phyloP scores from a whole-genome alignment of 1,139 yeast species.

The Wickerhamomyces sp. region DNA sequence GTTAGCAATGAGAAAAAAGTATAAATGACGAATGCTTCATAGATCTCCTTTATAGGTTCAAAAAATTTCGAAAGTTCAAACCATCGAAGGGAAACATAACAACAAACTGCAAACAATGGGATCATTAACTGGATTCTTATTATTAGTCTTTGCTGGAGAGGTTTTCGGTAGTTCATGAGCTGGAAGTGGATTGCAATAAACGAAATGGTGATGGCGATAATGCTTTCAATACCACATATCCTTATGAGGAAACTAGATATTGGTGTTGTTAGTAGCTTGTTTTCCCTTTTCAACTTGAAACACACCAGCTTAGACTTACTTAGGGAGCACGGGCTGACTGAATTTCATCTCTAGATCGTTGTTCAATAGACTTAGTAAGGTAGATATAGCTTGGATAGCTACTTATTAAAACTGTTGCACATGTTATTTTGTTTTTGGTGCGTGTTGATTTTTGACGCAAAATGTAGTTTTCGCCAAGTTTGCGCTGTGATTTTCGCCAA shows the following conservation, averaged over 20 bases:
- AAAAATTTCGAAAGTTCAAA: slow-evolving; percentile 45
- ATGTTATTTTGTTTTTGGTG: too few species aligned
- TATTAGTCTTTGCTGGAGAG: slow-evolving; percentile 80
- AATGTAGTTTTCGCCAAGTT: too few species aligned
- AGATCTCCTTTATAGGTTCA: slow-evolving; percentile 81
- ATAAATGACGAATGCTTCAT: slow-evolving; percentile 94
- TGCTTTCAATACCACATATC: slow-evolving; percentile 27
- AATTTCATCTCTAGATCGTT: too few species aligned
- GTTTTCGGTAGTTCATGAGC: slow-evolving; percentile 73
- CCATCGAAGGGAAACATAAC: slow-evolving; percentile 52
- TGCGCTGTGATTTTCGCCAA: too few species aligned
- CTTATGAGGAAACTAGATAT: slow-evolving; percentile 19
- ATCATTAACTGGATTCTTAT: slow-evolving; percentile 68
- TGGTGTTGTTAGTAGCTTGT: too few species aligned
- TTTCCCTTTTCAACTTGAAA: too few species aligned
- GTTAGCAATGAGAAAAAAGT: slow-evolving; percentile 85
- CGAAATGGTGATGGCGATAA: slow-evolving; percentile 36
- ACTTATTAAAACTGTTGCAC: too few species aligned
- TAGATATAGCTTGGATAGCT: too few species aligned
- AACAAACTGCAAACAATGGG: slow-evolving; percentile 50
- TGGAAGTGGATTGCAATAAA: slow-evolving; percentile 45
- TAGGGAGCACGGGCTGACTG: too few species aligned
- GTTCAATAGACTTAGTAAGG: too few species aligned
- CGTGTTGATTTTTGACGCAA: too few species aligned
- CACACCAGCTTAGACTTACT: too few species aligned